A percentile compares a stretch with the other conserved stretches of the same genome.
phyloP scores from a whole-genome alignment of 495 filamentous ascomycete genomes.

The Daldinia childiae region DNA sequence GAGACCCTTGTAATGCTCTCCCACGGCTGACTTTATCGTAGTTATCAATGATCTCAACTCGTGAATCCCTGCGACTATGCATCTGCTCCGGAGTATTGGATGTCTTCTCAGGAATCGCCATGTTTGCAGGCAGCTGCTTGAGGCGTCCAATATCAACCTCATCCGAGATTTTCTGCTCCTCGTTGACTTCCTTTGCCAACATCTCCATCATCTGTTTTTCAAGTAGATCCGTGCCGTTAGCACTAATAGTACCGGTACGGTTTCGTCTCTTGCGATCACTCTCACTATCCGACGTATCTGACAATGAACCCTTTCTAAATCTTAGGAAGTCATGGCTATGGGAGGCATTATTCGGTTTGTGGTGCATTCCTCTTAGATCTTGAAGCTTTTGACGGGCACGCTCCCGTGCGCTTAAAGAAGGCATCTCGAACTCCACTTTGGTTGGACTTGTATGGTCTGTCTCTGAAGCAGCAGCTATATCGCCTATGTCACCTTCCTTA shows the following conservation, averaged over 20 bases:
- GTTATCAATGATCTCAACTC: constrained; percentile 48
- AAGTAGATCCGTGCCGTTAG: constrained; percentile 63
- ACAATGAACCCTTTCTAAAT: constrained; percentile 53
- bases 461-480: constrained; percentile 41
- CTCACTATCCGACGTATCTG: constrained; percentile 60
- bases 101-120: constrained; percentile 46
- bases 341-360: constrained; percentile 53
- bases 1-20: constrained; percentile 41
- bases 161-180: constrained; percentile 46
- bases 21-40: constrained; percentile 35
- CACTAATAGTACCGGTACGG: constrained; percentile 50
- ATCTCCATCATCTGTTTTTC: constrained; percentile 76
- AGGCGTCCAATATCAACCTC: constrained; percentile 45
- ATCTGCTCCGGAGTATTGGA: constrained; percentile 39
- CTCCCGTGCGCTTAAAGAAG: constrained; percentile 49
- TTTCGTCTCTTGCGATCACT: constrained; percentile 51
- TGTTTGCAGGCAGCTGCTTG: constrained; percentile 42
- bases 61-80: constrained; percentile 46
- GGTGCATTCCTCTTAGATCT: constrained; percentile 56
- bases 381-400: constrained; percentile 59
- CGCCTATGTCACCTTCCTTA: constrained; percentile 18
- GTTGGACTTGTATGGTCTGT: constrained; percentile 32
- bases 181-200: constrained; percentile 61
- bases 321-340: constrained; percentile 53
- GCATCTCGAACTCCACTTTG: constrained; percentile 46